phyloP scores from a whole-genome alignment of 2,329 filamentous ascomycete genomes.

The Epichloe sp. region DNA sequence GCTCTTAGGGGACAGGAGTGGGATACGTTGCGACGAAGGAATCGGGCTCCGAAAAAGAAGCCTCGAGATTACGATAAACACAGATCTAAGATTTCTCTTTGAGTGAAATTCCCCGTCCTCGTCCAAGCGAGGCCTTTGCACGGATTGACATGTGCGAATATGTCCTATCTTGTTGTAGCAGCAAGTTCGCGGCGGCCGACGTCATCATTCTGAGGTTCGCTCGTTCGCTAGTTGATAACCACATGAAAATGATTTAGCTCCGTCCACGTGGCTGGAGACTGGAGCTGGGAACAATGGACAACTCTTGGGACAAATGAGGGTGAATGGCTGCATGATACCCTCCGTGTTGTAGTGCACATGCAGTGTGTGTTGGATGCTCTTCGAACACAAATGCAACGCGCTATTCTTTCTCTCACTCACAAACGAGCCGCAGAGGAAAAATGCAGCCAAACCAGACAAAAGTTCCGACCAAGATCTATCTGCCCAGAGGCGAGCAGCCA shows the following conservation, averaged over 20 bases:
- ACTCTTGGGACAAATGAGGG: background rate
- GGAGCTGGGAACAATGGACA: background rate
- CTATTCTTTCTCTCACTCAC: background rate
- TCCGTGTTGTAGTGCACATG: background rate
- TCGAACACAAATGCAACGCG: background rate
- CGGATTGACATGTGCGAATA: background rate
- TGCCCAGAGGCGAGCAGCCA: background rate
- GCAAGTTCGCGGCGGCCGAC: background rate
- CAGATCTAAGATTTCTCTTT: too few species aligned
- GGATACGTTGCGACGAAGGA: background rate
- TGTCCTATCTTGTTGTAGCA: background rate
- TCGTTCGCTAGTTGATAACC: background rate
- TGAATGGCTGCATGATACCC: background rate
- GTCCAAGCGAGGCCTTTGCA: background rate
- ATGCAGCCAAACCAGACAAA: background rate
- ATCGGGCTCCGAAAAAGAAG: background rate
- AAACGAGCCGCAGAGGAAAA: too few species aligned
- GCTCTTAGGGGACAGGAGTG: too few species aligned
- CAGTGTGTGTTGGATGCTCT: background rate
- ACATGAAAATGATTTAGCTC: background rate
- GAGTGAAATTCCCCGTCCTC: background rate
- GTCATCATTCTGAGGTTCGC: background rate
- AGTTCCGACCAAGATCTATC: background rate
- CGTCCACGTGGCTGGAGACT: slow-evolving; percentile 3
- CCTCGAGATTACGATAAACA: too few species aligned